phyloP scores from a whole-genome alignment of 768 basidiomycete genomes.

The Leccinum arenicola region DNA sequence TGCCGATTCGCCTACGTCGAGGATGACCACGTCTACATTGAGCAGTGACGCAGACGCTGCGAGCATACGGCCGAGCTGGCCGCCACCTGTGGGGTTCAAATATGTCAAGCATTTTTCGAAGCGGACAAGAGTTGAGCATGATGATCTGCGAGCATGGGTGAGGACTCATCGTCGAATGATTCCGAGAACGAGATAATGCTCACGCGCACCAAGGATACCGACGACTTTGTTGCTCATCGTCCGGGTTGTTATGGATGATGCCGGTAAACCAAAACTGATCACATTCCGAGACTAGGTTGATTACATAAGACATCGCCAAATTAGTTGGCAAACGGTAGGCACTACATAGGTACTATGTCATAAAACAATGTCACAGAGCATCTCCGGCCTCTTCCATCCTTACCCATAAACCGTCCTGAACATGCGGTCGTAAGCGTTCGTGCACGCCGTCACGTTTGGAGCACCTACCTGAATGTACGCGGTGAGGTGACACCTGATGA shows the following conservation, averaged over 20 bases:
- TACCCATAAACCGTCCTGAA: conserved; percentile 27
- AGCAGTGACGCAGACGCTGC: conserved; percentile 85
- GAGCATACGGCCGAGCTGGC: conserved; percentile 97
- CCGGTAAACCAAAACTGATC: background rate
- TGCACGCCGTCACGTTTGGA: background rate
- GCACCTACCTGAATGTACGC: conserved; percentile 45
- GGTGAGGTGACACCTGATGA: conserved; percentile 50
- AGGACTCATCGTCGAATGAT: background rate
- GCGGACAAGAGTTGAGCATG: background rate
- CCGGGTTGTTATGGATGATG: background rate
- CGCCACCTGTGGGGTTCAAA: conserved; percentile 63
- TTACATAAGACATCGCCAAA: background rate
- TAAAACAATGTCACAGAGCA: background rate
- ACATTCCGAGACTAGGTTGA: background rate
- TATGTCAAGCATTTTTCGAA: conserved; percentile 1
- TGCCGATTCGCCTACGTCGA: conserved; percentile 74
- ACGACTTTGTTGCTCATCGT: conserved; percentile 27
- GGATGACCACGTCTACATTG: conserved; percentile 77
- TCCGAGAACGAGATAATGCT: conserved; percentile 1
- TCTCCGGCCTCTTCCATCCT: conserved; percentile 21
- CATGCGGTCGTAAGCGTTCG: background rate
- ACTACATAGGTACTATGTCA: background rate
- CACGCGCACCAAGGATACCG: conserved; percentile 32
- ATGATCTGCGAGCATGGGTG: conserved; percentile 13
- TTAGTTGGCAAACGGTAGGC: too few relatives aligned